Percentiles rank a stretch among this genome's conserved stretches.
Conservation (phyloP, 2,329 filamentous ascomycete genomes). For the Pseudocercospora ulei region DNA sequence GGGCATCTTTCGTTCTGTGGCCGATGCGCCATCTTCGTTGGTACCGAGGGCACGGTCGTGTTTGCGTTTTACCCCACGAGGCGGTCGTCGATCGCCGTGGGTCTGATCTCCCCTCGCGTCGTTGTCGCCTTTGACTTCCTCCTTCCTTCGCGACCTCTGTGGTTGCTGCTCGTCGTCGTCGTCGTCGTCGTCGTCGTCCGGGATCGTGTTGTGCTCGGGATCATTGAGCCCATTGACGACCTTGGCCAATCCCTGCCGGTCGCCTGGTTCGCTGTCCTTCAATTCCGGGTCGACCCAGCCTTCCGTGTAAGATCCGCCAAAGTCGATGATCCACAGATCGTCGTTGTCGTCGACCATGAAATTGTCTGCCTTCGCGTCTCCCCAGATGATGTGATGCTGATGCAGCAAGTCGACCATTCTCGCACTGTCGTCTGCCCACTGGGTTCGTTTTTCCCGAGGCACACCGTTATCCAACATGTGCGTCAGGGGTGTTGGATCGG, state of each 20-base stretch:
- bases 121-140: conserved; percentile 5
- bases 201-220: conserved; percentile 21
- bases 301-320: conserved; percentile 35
- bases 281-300: conserved; percentile 35
- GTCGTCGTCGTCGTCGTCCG: conserved; percentile 15
- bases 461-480: conserved; percentile 29
- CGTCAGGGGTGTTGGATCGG: conserved; percentile 30
- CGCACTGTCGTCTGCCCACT: conserved; percentile 30
- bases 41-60: background rate
- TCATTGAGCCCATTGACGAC: conserved; percentile 30
- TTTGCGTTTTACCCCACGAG: conserved; percentile 2
- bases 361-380: conserved; percentile 38
- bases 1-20: conserved; percentile 3
- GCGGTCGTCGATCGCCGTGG: background rate
- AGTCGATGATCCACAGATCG: conserved; percentile 36
- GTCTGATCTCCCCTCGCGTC: background rate
- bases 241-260: conserved; percentile 29
- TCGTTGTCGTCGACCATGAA: conserved; percentile 36
- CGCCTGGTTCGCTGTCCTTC: conserved; percentile 33
- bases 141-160: conserved; percentile 5
- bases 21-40: conserved; percentile 1
- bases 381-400: conserved; percentile 34
- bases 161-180: conserved; percentile 6
- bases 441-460: conserved; percentile 27
- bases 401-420: conserved; percentile 32